Percentiles rank a stretch among this genome's conserved stretches.
These are phyloP conservation scores for Annulohypoxylon stygium DNA, from an alignment of 495 filamentous ascomycete species.

Conservation along the genomic window DNA sequence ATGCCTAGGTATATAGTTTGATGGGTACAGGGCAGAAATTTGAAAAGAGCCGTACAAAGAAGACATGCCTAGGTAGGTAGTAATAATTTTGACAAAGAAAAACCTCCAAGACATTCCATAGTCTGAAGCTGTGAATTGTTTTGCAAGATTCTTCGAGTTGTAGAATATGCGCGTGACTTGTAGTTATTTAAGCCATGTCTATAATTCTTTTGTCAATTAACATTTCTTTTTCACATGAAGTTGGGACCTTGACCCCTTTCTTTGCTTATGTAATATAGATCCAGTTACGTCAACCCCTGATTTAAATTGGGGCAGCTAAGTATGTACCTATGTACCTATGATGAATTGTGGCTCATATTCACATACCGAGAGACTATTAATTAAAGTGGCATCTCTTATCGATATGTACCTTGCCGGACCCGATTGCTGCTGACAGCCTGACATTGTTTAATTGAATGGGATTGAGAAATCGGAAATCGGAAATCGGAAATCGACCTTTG, in stretches of 20 bases:
- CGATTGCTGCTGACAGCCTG: conserved; percentile 22
- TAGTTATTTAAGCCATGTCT: no score
- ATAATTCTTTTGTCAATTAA: no score
- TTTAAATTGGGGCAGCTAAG: neutral
- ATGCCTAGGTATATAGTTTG: neutral
- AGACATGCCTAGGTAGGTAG: no score
- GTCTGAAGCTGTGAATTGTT: no score
- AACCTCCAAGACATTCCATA: no score
- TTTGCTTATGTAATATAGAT: neutral
- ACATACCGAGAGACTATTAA: neutral
- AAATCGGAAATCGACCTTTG: neutral
- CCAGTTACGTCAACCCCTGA: neutral
- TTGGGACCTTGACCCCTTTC: no score
- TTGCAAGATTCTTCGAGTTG: no score
- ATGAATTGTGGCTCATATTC: conserved; percentile 26
- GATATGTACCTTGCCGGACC: conserved; percentile 26
- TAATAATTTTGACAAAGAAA: no score
- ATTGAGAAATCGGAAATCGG: neutral
- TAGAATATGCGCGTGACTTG: no score
- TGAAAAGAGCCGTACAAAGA: no score
- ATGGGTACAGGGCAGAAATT: no score
- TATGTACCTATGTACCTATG: neutral
- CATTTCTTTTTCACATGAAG: no score
- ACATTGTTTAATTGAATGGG: conserved; percentile 34
- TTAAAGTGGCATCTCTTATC: conserved; percentile 1